Evolutionary conservation across 2,329 filamentous ascomycete species (phyloP).

Genomic region (Fonsecaea pedrosoi): DNA sequence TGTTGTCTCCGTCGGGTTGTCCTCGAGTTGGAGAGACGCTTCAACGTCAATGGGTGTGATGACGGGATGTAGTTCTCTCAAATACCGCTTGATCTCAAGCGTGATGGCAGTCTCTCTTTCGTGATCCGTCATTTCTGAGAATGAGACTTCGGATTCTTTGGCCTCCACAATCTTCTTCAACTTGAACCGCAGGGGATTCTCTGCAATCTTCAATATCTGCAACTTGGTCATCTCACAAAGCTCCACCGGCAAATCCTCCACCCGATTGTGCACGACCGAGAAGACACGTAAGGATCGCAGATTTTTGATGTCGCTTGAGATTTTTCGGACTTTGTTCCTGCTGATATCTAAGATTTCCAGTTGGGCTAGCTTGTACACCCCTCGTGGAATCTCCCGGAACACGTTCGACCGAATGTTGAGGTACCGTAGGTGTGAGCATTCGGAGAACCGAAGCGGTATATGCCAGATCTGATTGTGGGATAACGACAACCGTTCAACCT

Average conservation of each 20-base stretch:
- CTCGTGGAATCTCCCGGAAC: conserved; percentile 67
- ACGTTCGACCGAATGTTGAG: conserved; percentile 59
- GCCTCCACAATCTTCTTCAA: conserved; percentile 72
- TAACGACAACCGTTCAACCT: conserved; percentile 60
- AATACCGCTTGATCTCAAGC: conserved; percentile 64
- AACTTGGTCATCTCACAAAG: conserved; percentile 89
- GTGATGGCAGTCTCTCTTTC: conserved; percentile 67
- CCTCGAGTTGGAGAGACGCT: conserved; percentile 62
- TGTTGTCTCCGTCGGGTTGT: conserved; percentile 73
- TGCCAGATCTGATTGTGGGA: conserved; percentile 60
- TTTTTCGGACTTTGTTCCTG: conserved; percentile 78
- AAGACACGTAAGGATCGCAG: conserved; percentile 87
- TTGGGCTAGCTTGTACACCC: conserved; percentile 80
- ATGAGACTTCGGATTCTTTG: conserved; percentile 69
- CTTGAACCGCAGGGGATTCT: conserved; percentile 83
- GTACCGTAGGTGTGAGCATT: conserved; percentile 57
- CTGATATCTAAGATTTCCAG: conserved; percentile 93
- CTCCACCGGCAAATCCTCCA: conserved; percentile 81
- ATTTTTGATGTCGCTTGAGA: conserved; percentile 80
- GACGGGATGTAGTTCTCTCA: conserved; percentile 56
- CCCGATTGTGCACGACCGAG: conserved; percentile 83
- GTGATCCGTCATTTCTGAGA: conserved; percentile 61
- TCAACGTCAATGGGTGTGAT: conserved; percentile 51
- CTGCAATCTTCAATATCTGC: conserved; percentile 86
- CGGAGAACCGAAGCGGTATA: conserved; percentile 56